Evolutionary conservation across 2,329 filamentous ascomycete genomes (phyloP).

Genomic region (Aplosporella prunicola): DNA sequence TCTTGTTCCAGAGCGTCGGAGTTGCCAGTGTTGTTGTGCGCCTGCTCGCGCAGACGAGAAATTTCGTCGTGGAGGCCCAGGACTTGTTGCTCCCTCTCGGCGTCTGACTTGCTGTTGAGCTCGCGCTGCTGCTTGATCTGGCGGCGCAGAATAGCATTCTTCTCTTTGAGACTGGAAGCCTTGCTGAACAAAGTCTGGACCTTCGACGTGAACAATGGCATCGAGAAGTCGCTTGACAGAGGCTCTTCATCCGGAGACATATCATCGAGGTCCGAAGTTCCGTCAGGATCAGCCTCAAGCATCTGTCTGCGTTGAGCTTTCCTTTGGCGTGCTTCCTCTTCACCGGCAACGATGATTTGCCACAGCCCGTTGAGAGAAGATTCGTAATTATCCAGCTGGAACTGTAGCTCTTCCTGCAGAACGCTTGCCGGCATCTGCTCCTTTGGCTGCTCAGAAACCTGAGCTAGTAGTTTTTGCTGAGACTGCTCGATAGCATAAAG

Average conservation of each 20-base stretch:
- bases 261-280: conserved; percentile 48
- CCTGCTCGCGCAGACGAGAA: conserved; percentile 31
- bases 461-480: conserved; percentile 5
- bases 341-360: conserved; percentile 40
- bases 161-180: conserved; percentile 69
- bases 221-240: conserved; percentile 55
- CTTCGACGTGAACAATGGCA: conserved; percentile 66
- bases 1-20: conserved; percentile 14
- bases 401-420: no score
- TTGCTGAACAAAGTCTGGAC: conserved; percentile 71
- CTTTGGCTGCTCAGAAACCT: no score
- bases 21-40: neutral
- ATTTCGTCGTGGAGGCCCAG: conserved; percentile 32
- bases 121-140: conserved; percentile 95
- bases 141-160: conserved; percentile 78
- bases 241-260: conserved; percentile 53
- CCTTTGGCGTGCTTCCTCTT: conserved; percentile 31
- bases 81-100: conserved; percentile 31
- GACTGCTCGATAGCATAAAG: conserved; percentile 36
- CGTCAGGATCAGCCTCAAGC: conserved; percentile 44
- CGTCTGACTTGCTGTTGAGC: conserved; percentile 78
- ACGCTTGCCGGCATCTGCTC: no score
- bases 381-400: no score
- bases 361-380: conserved; percentile 42
- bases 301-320: conserved; percentile 25